Conservation (phyloP, 805 yeast species). For the Candida coquimbonensis region DNA sequence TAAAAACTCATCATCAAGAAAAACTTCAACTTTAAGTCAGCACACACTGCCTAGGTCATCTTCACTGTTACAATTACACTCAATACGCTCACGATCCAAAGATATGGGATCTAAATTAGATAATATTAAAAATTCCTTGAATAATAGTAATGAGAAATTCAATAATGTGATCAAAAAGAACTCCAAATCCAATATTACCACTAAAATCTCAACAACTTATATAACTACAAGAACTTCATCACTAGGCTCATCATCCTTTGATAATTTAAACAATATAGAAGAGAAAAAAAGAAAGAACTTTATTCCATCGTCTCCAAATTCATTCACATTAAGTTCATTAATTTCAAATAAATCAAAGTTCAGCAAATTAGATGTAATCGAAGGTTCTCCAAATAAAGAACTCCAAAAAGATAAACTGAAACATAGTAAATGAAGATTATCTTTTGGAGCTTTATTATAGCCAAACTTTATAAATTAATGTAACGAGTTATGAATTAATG, state of each 20-base stretch:
- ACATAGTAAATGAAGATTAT: no score
- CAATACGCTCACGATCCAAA: conserved; percentile 24
- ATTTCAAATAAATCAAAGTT: conserved; percentile 1
- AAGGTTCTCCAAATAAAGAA: conserved; percentile 20
- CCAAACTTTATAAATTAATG: no score
- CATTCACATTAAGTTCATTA: conserved; percentile 18
- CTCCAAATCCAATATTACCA: conserved; percentile 16
- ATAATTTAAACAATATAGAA: neutral
- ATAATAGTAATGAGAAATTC: conserved; percentile 12
- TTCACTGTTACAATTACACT: conserved; percentile 18
- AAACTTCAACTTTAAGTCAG: no score
- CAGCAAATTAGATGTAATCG: conserved; percentile 13
- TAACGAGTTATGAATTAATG: no score
- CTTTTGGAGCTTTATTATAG: neutral
- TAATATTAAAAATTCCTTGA: conserved; percentile 20
- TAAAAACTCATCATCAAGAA: no score
- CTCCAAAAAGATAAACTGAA: neutral
- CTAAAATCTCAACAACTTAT: conserved; percentile 15
- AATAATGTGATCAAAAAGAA: conserved; percentile 3
- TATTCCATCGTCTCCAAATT: conserved; percentile 22
- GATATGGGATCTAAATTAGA: conserved; percentile 24
- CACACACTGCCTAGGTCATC: no score
- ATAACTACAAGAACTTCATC: conserved; percentile 19
- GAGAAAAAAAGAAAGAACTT: neutral
- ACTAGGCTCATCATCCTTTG: neutral